Conservation (phyloP, 768 basidiomycete species). For the Collybia nuda region DNA sequence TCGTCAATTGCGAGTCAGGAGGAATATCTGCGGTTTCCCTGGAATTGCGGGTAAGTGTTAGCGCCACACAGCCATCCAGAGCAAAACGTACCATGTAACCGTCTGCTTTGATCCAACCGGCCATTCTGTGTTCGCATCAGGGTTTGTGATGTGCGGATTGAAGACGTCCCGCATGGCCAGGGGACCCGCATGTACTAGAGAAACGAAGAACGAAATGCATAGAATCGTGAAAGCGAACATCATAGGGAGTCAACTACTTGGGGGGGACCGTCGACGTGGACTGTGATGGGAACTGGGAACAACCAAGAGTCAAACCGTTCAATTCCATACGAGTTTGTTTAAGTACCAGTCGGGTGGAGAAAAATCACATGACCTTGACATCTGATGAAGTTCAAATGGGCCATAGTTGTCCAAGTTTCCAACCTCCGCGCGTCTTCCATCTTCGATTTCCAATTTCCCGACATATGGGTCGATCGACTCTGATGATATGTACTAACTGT, state of each 20-base stretch:
- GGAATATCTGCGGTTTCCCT: constrained; percentile 55
- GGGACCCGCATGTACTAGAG: constrained; percentile 33
- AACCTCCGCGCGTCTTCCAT: constrained; percentile 6
- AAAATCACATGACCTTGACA: constrained; percentile 20
- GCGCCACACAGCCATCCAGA: too few relatives aligned
- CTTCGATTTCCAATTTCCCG: constrained; percentile 3
- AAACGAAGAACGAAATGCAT: constrained; percentile 27
- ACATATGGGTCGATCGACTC: background rate
- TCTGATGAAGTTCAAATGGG: constrained; percentile 7
- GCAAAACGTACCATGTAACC: constrained; percentile 50
- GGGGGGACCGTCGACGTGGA: constrained; percentile 14
- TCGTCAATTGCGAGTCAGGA: constrained; percentile 43
- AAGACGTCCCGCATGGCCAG: constrained; percentile 44
- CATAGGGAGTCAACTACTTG: constrained; percentile 12
- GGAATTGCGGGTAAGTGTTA: too few relatives aligned
- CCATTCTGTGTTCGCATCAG: constrained; percentile 49
- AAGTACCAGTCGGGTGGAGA: constrained; percentile 14
- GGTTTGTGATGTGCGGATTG: constrained; percentile 48
- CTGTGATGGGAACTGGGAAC: constrained; percentile 14
- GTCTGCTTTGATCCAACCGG: constrained; percentile 40
- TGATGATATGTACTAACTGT: background rate
- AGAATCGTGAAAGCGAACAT: constrained; percentile 29
- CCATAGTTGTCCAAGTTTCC: background rate
- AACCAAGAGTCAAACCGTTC: constrained; percentile 9
- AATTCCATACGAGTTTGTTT: constrained; percentile 11